These are phyloP conservation scores for Gyromitra esculenta DNA, from an alignment of 2,329 filamentous ascomycete species.

Conservation along the genomic window DNA sequence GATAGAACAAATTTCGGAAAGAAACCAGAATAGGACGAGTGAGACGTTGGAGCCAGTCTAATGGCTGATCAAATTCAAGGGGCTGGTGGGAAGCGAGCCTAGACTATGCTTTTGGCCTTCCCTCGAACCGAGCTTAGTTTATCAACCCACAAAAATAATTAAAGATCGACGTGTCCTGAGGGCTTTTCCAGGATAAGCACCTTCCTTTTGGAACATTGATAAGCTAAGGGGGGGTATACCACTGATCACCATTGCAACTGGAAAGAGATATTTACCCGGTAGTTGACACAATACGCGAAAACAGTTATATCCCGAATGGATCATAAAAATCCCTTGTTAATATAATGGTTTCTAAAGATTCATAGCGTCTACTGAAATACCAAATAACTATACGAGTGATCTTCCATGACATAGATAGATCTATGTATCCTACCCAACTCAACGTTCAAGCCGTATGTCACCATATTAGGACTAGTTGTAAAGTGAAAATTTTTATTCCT, in stretches of 20 bases:
- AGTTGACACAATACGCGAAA: neutral
- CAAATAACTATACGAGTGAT: slow-evolving; percentile 11
- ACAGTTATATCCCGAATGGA: neutral
- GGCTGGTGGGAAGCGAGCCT: neutral
- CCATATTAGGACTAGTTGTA: neutral
- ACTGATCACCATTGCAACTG: neutral
- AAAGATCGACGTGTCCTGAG: neutral
- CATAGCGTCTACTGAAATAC: neutral
- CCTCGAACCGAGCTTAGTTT: neutral
- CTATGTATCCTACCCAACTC: neutral
- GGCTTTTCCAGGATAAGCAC: neutral
- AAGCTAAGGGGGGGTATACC: neutral
- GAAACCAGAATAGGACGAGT: neutral
- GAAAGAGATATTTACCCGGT: slow-evolving; percentile 1
- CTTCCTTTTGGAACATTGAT: neutral
- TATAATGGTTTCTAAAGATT: too few species aligned
- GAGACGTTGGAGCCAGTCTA: neutral
- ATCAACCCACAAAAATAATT: neutral
- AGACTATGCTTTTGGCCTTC: neutral
- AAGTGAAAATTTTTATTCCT: neutral
- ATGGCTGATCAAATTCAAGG: neutral
- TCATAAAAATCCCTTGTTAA: too few species aligned
- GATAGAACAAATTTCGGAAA: neutral
- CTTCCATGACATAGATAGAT: neutral
- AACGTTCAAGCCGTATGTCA: neutral